Percentiles rank a stretch among this genome's conserved stretches.
Conservation (phyloP, 495 filamentous ascomycete genomes). For the Penicillium pancosmium region DNA sequence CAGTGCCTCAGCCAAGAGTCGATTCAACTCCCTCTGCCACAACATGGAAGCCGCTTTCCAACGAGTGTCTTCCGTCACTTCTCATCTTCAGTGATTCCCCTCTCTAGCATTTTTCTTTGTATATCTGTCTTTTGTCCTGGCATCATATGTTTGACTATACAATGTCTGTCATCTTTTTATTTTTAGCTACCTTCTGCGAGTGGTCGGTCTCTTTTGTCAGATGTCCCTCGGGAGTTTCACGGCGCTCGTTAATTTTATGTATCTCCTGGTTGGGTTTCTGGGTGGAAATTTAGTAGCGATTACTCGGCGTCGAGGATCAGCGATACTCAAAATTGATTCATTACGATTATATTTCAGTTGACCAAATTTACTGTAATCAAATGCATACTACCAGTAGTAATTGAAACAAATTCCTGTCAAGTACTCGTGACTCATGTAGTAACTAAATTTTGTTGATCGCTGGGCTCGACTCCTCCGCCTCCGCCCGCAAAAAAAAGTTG, state of each 20-base stretch:
- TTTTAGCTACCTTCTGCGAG: conserved; percentile 18
- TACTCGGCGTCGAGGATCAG: conserved; percentile 26
- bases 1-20: conserved; percentile 33
- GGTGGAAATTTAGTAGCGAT: conserved; percentile 30
- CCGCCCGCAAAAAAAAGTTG: not conserved
- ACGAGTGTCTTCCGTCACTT: conserved; percentile 49
- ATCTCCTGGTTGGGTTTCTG: conserved; percentile 25
- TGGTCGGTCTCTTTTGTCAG: conserved; percentile 13
- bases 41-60: conserved; percentile 55
- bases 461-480: no score
- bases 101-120: conserved; percentile 34
- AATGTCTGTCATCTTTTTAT: conserved; percentile 7
- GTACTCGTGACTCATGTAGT: no score
- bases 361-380: no score
- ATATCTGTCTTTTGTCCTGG: conserved; percentile 27
- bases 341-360: conserved; percentile 7
- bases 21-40: conserved; percentile 48
- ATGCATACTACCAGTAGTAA: no score
- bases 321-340: conserved; percentile 29
- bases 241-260: conserved; percentile 25
- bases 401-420: no score
- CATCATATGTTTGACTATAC: conserved; percentile 33
- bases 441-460: no score
- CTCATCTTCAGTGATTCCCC: conserved; percentile 49
- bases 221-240: conserved; percentile 26